phyloP scores from a whole-genome alignment of 306 rosid species.

The Acacia acuminata region DNA sequence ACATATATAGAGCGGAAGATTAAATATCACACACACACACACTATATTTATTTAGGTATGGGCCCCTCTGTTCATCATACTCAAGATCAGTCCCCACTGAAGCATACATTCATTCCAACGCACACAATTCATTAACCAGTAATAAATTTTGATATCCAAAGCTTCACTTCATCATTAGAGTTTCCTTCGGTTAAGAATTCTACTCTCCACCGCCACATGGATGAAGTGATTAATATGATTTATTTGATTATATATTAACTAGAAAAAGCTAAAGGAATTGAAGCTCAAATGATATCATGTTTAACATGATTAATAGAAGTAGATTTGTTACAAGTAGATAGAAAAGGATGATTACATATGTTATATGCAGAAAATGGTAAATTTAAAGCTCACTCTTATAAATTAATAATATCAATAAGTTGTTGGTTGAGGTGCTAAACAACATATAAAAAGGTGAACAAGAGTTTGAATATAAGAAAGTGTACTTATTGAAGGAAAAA shows the following conservation, averaged over 20 bases:
- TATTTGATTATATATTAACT: not conserved
- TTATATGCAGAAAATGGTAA: not conserved
- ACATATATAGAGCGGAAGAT: not conserved
- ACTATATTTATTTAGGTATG: not conserved
- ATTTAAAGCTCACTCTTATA: not conserved
- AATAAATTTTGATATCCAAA: constrained; percentile 35
- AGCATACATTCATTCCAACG: constrained; percentile 31
- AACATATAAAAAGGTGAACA: too few species aligned
- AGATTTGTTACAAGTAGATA: not conserved
- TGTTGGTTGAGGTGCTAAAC: too few species aligned
- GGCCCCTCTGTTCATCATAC: not conserved
- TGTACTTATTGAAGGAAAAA: too few species aligned
- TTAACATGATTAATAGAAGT: not conserved
- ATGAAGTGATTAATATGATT: not conserved
- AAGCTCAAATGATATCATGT: not conserved
- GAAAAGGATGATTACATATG: not conserved
- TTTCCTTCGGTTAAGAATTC: constrained; percentile 15
- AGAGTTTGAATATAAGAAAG: too few species aligned
- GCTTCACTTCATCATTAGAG: not conserved
- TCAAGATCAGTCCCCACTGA: constrained; percentile 42
- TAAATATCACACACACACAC: not conserved
- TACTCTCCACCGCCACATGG: not conserved
- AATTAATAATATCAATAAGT: not conserved
- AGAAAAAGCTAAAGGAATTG: not conserved
- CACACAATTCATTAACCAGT: constrained; percentile 26